Evolutionary conservation across 805 yeast genomes (phyloP), one percentile per base, ranked within the genome.

Genomic region (Barnettozyma sp.): DNA sequence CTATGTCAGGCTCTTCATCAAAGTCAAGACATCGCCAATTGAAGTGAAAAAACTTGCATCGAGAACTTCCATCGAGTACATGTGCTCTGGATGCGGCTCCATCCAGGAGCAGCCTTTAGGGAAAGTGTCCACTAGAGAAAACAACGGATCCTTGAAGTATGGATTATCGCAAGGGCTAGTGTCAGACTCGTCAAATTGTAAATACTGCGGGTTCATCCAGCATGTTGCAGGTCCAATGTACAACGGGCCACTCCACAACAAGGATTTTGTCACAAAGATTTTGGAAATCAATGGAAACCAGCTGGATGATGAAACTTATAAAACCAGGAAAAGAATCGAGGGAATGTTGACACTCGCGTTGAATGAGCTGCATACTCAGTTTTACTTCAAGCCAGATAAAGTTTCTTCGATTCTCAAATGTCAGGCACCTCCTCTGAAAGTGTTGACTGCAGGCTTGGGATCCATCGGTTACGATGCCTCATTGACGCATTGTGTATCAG

Each of bases 171-270:
- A 69, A 43, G 83, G 82, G 4, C 79, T 80, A 0, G 70, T 77
- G 4, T 69, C 36, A 14, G 41, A 78, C 2, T 74, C 78, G 9
- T 59, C 70, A 7, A 54, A 65, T 27, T 92, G 98, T 61, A 53
- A 66, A 19, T 78, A 68, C 56, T 92, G 98, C 62, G 78, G 72
- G 1, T 69, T 65, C 40, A 69, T 74, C 2, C 73, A 74, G 56
- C 94, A 84, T 54, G 55, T 92, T 23, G 87, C 90, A 7, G 99
- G 99, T 4, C 99, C 99, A 41, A 83, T 92, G 95, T 92, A 95
- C 83, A 87, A 78, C 9, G 94, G 87, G 0, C 65, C 70, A 6
- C 58, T 92, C 39, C 97, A 90, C 52, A 71, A 81, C 52, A 54
- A 57, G 18, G 74, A 70, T 14, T 92, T 90, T 50, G 66, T 90